Base-by-base conservation (phyloP, 179 eudicot genomes). In the Corrigiola litoralis region DNA sequence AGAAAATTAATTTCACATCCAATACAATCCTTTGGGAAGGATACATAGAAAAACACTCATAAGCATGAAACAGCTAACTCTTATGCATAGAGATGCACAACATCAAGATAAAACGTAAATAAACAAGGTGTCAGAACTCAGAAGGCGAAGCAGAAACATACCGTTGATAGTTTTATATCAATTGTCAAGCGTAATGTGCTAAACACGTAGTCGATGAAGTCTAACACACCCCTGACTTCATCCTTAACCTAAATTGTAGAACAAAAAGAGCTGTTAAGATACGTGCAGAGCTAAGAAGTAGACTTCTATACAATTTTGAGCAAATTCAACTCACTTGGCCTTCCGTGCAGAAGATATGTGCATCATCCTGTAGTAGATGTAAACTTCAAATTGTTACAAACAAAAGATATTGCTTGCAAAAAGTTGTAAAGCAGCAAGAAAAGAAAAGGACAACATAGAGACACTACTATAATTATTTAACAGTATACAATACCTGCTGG, bases 311-410 rank as follows among this genome's bases (percentile, higher is more conserved):
- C 13, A 40, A 46, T 45, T 56, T 17, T 51, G 29, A 80, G 21
- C 65, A 65, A 68, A 81, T 27, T 36, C 17, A 25, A 60, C 86
- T 81, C 65, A 89, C 98, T 80, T 92, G 98, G 57, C 86, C 75
- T 75, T 92, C 92, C 82, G 88, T 81, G 77, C 96, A 92, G 80
- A 92, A 92, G 65, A 92, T 92, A 61, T 92, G 98, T 42, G 98
- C 98, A 82, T 92, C 98, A 79, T 92, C 98, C 98, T 92, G 88
- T 50, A 79, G 71, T 61, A 78, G 50, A 13, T 23, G 44, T 29
- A 11, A 57, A 38, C 37, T 11, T 17, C n/a, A 68, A 4, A 20
- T 14, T 11, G 24, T 72, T 25, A 72, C 28, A 16, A 75, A 38
- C 13, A 46, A 32, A 11, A 27, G 42, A 18, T 18, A 23, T 32